Base-by-base conservation (phyloP, 2,329 filamentous ascomycete species). In the Phoma sp. region DNA sequence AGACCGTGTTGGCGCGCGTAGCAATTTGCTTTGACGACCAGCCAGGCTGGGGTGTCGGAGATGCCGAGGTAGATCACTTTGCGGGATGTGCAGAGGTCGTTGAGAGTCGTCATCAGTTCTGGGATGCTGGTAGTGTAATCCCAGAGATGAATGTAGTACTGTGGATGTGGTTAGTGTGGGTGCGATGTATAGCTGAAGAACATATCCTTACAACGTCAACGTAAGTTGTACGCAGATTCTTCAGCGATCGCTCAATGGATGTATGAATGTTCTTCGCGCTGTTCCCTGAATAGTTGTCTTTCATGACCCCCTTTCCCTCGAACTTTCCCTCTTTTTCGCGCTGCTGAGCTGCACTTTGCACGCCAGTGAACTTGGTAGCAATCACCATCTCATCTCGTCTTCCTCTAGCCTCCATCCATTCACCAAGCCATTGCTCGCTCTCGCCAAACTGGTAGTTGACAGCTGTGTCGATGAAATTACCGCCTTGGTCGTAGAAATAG, bases 391-490 rank as follows among this genome's bases (percentile, higher is more conserved):
- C 67, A 51, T 78, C 76, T 8, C 77, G 67, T 45, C 71, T 73
- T 13, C 68, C 63, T 43, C 71, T 65, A 43, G 45, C 29, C 52
- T 74, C 65, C 71, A 79, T 75, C 76, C 76, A 79, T 51, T 79
- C 77, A 36, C 77, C 76, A 17, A 79, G 57, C 75, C 74, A 78
- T 13, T 69, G 61, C 62, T 79, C 77, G n/a, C 70, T 75, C 55
- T 80, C 66, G 27, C 75, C 73, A 51, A 67, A 57, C 45, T 77
- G 74, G 53, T 78, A 78, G 58, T 72, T 73, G 54, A 72, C 73
- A 9, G 74, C 74, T 6, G 87, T 90, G 70, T 91, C 88, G 67
- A 91, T 86, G 71, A 91, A 91, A 75, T 91, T 91, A 29, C 88
- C 88, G 4, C 86, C 86, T 0, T 86, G 81, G 7, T 82, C 80